Evolutionary conservation across 2,329 filamentous ascomycete species (phyloP).

Genomic region (Aspergillus arachidicola): DNA sequence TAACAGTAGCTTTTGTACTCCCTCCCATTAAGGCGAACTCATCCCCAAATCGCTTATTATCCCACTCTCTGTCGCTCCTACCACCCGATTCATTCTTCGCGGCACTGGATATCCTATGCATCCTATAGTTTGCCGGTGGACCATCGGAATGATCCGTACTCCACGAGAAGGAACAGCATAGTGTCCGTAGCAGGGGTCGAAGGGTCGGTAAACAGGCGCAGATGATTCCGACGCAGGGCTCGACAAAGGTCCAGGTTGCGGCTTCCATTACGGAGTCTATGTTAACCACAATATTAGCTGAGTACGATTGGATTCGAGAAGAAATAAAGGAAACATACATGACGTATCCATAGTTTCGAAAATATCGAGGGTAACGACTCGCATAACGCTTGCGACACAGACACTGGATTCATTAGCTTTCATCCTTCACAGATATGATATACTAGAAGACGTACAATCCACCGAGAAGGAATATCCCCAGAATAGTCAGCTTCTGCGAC

Average conservation of each 20-base stretch:
- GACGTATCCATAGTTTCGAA: not conserved
- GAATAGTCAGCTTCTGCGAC: constrained; percentile 1
- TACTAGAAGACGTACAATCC: not conserved
- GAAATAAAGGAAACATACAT: not conserved
- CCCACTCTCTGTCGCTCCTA: not conserved
- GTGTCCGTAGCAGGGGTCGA: not conserved
- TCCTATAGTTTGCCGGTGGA: not conserved
- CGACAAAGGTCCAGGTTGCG: constrained; percentile 6
- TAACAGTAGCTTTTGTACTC: not conserved
- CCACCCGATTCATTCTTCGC: not conserved
- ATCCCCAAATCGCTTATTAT: not conserved
- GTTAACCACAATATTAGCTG: not conserved
- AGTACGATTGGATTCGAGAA: not conserved
- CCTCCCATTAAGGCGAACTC: not conserved
- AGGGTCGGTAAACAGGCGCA: constrained; percentile 6
- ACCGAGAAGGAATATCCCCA: constrained; percentile 1
- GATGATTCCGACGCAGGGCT: constrained; percentile 7
- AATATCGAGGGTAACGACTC: constrained; percentile 2
- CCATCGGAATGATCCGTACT: not conserved
- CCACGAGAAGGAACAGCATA: not conserved
- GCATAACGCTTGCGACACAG: constrained; percentile 7
- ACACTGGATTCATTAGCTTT: not conserved
- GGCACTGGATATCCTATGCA: constrained; percentile 1
- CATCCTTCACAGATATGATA: not conserved
- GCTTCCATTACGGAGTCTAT: constrained; percentile 5